Conservation (phyloP, 306 rosid species). For the Pyrus bretschneideri region DNA sequence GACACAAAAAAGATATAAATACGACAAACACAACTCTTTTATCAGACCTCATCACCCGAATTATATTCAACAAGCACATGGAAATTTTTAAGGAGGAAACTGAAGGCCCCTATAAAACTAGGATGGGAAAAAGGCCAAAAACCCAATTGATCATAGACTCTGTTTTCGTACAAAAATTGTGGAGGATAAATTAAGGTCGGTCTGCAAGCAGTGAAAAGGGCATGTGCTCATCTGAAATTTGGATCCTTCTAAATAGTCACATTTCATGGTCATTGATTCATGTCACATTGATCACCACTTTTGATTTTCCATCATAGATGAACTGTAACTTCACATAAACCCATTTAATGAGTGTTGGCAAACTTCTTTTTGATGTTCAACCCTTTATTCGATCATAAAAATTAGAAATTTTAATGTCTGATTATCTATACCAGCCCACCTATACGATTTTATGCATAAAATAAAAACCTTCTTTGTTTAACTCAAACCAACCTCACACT, state of each 20-base stretch:
- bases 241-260: conserved; percentile 4
- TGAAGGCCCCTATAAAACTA: neutral
- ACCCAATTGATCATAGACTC: neutral
- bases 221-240: conserved; percentile 12
- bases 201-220: neutral
- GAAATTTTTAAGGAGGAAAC: neutral
- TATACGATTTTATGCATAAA: too few species aligned
- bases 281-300: neutral
- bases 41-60: neutral
- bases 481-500: neutral
- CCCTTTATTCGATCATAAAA: neutral
- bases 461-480: too few species aligned
- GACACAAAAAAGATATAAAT: too few species aligned
- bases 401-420: too few species aligned
- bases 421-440: too few species aligned
- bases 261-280: conserved; percentile 6
- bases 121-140: neutral
- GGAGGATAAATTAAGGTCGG: neutral
- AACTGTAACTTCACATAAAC: neutral
- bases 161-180: conserved; percentile 2
- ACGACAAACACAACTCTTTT: too few species aligned
- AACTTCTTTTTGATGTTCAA: too few species aligned
- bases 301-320: neutral
- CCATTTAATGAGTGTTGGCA: neutral
- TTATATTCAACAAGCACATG: neutral